Evolutionary conservation across 495 filamentous ascomycete genomes (phyloP), one percentile per base, ranked within the genome.

Genomic region (Hypomontagnella monticulosa): DNA sequence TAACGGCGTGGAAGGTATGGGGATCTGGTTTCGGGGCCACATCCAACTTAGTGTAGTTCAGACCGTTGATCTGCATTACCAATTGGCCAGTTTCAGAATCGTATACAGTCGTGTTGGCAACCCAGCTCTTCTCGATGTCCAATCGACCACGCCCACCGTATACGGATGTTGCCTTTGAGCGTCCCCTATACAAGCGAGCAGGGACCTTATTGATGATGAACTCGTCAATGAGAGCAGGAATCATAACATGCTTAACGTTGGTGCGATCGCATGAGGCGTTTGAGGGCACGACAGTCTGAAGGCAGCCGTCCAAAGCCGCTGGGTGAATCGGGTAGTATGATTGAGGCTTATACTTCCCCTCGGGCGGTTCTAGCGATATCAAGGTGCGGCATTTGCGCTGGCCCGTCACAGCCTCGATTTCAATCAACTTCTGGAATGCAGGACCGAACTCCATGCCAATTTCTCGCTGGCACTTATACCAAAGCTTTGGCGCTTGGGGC

Each of bases 261-360:
- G 15, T 46, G 40, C 52, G 36, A 53, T 52, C 48, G 34, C 52
- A 54, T 18, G 69, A 34, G 0, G 72, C 40, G 11, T 37, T 37
- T 14, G 49, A 19, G 4, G 73, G 51, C 11, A 42, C 52, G 0
- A 70, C 66, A 9, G 71, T 61, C 41, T 81, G 77, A 8, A 79
- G 49, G 48, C 67, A 76, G 9, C 33, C 70, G 36, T 83, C 80
- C 7, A 83, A 55, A 15, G 54, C 59, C 0, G 71, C 69, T 2
- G 81, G 81, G 55, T 84, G 80, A 15, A 84, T 58, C 6, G 76
- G 46, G 46, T 77, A 78, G n/a, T 46, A 56, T 6, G 73, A 74
- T 49, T 79, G 71, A 11, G 55, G 63, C 1, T 68, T 44, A 14
- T 36, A 61, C n/a, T 64, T 67, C 41, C 73, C 71, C 14, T 43